These are phyloP conservation scores for Verticillium tricorpus DNA, from an alignment of 2,329 filamentous ascomycete genomes.

Conservation along the genomic window DNA sequence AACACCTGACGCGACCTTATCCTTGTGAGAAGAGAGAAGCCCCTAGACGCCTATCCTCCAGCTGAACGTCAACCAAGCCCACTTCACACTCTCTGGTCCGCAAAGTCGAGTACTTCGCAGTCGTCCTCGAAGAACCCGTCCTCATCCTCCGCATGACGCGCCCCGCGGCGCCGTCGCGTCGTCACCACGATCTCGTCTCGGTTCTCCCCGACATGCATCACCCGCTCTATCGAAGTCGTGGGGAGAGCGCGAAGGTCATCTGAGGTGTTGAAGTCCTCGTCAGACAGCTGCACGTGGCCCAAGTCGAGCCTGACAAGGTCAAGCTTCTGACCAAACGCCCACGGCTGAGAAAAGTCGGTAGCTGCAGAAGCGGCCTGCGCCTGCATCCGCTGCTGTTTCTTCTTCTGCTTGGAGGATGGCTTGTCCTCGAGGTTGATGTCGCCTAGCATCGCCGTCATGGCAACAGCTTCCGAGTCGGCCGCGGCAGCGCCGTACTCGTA, in stretches of 20 bases:
- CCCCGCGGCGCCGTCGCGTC: slow-evolving; percentile 62
- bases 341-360: slow-evolving; percentile 22
- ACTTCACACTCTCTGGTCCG: slow-evolving; percentile 59
- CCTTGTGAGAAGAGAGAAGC: slow-evolving; percentile 3
- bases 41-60: not conserved
- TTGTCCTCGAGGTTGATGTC: slow-evolving; percentile 36
- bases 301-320: slow-evolving; percentile 47
- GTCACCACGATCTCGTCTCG: slow-evolving; percentile 79
- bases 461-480: slow-evolving; percentile 20
- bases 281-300: slow-evolving; percentile 38
- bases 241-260: slow-evolving; percentile 57
- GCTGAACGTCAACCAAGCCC: not conserved
- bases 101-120: slow-evolving; percentile 87
- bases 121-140: slow-evolving; percentile 89
- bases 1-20: not conserved
- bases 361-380: not conserved
- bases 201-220: slow-evolving; percentile 53
- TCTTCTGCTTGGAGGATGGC: slow-evolving; percentile 29
- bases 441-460: slow-evolving; percentile 34
- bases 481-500: slow-evolving; percentile 53
- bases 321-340: slow-evolving; percentile 59
- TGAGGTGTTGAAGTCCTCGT: slow-evolving; percentile 49
- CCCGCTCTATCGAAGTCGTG: slow-evolving; percentile 59
- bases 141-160: slow-evolving; percentile 51
- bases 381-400: slow-evolving; percentile 23